These are phyloP conservation scores for Penicillium canariense DNA, from an alignment of 495 filamentous ascomycete species.

Conservation along the genomic window DNA sequence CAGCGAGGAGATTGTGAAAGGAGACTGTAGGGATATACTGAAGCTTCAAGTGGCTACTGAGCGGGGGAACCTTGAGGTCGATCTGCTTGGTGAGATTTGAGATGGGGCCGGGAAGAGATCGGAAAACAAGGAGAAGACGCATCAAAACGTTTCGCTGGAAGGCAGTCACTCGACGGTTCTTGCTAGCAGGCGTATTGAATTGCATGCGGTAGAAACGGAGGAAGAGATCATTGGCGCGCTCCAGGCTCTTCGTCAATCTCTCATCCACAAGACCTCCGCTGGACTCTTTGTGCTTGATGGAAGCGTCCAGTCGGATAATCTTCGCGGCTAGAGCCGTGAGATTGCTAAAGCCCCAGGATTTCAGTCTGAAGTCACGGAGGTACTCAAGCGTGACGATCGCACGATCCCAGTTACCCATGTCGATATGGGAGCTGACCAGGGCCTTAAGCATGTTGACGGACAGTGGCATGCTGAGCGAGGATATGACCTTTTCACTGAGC, in stretches of 20 bases:
- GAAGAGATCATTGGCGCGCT: constrained; percentile 33
- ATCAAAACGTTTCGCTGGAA: constrained; percentile 32
- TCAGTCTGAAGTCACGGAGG: constrained; percentile 36
- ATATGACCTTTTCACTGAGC: constrained; percentile 45
- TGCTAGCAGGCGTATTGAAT: constrained; percentile 25
- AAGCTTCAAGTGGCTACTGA: constrained; percentile 15
- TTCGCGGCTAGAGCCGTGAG: constrained; percentile 40
- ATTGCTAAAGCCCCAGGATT: constrained; percentile 51
- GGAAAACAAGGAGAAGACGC: constrained; percentile 27
- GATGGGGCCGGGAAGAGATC: constrained; percentile 28
- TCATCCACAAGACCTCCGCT: constrained; percentile 5
- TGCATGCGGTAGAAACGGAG: constrained; percentile 34
- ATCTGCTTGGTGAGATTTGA: constrained; percentile 19
- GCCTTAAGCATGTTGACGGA: constrained; percentile 47
- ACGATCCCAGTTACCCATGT: constrained; percentile 45
- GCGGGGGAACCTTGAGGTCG: constrained; percentile 2
- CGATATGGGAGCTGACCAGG: constrained; percentile 50
- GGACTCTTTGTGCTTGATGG: constrained; percentile 11
- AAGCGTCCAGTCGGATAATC: constrained; percentile 39
- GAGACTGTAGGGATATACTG: constrained; percentile 32
- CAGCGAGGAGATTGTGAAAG: constrained; percentile 50
- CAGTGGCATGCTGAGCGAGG: constrained; percentile 36
- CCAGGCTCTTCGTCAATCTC: constrained; percentile 12
- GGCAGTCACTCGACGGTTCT: constrained; percentile 9
- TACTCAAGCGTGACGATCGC: constrained; percentile 44